These are phyloP conservation scores for Penicillium glabrum DNA, from an alignment of 2,329 filamentous ascomycete species.

Conservation along the genomic window DNA sequence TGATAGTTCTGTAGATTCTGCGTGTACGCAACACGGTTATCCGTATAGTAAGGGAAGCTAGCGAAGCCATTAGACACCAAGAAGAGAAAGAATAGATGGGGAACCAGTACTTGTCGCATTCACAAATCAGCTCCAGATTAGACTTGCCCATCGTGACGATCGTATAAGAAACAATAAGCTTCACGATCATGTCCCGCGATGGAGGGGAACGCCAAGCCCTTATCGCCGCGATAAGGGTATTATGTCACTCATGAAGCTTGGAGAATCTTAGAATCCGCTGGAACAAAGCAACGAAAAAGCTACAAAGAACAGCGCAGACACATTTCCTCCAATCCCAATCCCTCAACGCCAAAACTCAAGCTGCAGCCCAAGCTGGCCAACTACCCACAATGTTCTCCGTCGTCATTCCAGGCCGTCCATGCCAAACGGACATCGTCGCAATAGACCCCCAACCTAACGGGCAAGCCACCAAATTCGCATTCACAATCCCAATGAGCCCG, in stretches of 20 bases:
- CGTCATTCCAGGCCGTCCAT: conserved; percentile 60
- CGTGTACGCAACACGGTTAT: conserved; percentile 57
- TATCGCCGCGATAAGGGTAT: conserved; percentile 27
- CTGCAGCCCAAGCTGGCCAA: background rate
- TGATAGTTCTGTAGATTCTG: conserved; percentile 57
- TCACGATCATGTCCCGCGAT: background rate
- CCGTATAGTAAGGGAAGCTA: conserved; percentile 76
- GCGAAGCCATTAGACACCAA: conserved; percentile 15
- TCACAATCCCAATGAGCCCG: conserved; percentile 64
- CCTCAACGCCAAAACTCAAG: background rate
- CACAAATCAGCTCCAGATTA: conserved; percentile 56
- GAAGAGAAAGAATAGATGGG: background rate
- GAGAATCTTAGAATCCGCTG: conserved; percentile 11
- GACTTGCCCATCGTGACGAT: conserved; percentile 37
- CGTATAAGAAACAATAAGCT: background rate
- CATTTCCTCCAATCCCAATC: background rate
- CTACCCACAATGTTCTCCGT: conserved; percentile 57
- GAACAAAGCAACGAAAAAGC: background rate
- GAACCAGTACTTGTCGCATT: conserved; percentile 53
- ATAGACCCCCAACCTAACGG: conserved; percentile 54
- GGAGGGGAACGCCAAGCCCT: conserved; percentile 18
- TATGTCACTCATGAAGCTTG: conserved; percentile 20
- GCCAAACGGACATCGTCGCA: conserved; percentile 55
- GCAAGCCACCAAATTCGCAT: conserved; percentile 63
- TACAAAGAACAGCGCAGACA: background rate